phyloP scores from a whole-genome alignment of 2,329 filamentous ascomycete genomes.

The Huntiella omanensis region DNA sequence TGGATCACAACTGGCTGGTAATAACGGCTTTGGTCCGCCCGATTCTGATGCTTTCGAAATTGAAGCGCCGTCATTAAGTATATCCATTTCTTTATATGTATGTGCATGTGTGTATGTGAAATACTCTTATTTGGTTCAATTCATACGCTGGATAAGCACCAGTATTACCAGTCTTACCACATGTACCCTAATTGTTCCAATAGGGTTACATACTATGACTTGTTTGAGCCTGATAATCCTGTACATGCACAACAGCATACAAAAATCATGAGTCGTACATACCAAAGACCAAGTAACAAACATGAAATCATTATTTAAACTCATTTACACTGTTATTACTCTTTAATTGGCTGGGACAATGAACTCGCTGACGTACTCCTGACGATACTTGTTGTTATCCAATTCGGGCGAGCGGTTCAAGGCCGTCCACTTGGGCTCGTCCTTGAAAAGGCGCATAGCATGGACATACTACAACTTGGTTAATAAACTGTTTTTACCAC shows the following conservation, averaged over 20 bases:
- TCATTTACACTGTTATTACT: neutral
- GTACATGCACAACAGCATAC: neutral
- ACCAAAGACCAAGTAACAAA: neutral
- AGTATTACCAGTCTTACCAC: too few species aligned
- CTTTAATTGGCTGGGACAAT: conserved; percentile 7
- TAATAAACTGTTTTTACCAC: conserved; percentile 1
- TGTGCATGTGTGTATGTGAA: too few species aligned
- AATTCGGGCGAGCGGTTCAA: conserved; percentile 64
- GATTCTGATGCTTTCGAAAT: neutral
- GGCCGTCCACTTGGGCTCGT: conserved; percentile 96
- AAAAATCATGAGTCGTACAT: neutral
- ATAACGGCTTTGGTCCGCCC: conserved; percentile 26
- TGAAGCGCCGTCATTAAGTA: neutral
- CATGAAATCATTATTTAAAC: neutral
- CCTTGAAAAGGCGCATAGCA: conserved; percentile 92
- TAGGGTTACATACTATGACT: too few species aligned
- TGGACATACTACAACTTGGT: conserved; percentile 56
- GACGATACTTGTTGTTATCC: conserved; percentile 58
- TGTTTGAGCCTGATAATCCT: neutral
- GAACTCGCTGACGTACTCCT: conserved; percentile 45
- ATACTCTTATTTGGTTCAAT: too few species aligned
- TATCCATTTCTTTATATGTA: neutral
- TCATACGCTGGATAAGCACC: too few species aligned
- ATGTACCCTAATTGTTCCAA: too few species aligned
- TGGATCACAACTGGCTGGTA: conserved; percentile 75